Conservation (phyloP, 345 rosid species). For the Viola odorata region DNA sequence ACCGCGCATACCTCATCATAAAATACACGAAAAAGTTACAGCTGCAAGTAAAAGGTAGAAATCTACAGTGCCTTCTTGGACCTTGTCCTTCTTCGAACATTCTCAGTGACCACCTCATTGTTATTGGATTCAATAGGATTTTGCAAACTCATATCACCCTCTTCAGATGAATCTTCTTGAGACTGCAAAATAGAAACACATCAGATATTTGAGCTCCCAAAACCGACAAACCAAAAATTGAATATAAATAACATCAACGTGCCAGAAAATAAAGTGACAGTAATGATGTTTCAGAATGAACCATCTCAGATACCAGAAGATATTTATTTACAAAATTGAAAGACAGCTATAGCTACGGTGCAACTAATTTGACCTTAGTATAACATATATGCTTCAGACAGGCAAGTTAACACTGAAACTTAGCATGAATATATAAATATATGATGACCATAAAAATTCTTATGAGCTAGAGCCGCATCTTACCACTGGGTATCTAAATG, state of each 20-base stretch:
- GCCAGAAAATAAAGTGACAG: not conserved
- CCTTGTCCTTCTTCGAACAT: not conserved
- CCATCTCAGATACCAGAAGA: not conserved
- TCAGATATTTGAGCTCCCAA: not conserved
- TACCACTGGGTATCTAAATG: slow-evolving; percentile 2
- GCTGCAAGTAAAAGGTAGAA: not conserved
- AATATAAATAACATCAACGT: not conserved
- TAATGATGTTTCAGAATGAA: not conserved
- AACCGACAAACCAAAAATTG: not conserved
- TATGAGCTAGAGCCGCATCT: not conserved
- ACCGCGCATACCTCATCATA: too few relatives aligned
- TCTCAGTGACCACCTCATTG: not conserved
- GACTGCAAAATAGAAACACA: not conserved
- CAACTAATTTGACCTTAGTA: not conserved
- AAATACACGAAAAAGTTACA: too few relatives aligned
- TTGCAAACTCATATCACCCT: not conserved
- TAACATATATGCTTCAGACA: not conserved
- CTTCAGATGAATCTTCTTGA: not conserved
- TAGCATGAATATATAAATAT: not conserved
- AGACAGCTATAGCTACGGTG: not conserved
- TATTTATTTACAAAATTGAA: not conserved
- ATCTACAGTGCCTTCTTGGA: not conserved
- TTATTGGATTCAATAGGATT: not conserved
- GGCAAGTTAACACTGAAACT: not conserved
- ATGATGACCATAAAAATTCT: not conserved